phyloP scores from a whole-genome alignment of 495 filamentous ascomycete genomes.

The Achaetomiella virescens region DNA sequence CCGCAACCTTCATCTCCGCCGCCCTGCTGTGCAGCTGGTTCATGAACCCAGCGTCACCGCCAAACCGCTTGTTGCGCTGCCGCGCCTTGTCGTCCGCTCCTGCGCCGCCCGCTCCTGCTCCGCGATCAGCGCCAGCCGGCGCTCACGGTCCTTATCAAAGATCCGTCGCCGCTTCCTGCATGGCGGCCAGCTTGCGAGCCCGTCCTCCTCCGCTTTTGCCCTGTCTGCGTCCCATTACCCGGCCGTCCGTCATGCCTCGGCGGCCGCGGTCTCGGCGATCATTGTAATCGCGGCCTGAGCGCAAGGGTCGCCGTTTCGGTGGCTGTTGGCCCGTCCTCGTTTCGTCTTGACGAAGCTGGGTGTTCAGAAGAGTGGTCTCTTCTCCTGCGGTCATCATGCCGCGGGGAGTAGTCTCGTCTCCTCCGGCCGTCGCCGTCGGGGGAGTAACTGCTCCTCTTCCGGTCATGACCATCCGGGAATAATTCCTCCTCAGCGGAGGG shows the following conservation, averaged over 20 bases:
- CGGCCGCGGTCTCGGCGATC: conserved; percentile 12
- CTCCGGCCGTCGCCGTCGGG: conserved; percentile 12
- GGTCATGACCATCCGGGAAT: no score
- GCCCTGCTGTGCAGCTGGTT: conserved; percentile 53
- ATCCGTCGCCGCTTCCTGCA: conserved; percentile 78
- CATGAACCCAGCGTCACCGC: conserved; percentile 58
- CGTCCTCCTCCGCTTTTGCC: conserved; percentile 41
- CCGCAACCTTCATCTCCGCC: conserved; percentile 49
- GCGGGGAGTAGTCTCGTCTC: conserved; percentile 12
- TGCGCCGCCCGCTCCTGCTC: conserved; percentile 56
- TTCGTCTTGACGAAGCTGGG: neutral
- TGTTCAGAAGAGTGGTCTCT: neutral
- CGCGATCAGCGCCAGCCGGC: conserved; percentile 61
- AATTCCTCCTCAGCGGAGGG: conserved; percentile 20
- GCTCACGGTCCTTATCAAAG: conserved; percentile 69
- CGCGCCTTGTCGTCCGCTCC: conserved; percentile 59
- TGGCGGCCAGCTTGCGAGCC: conserved; percentile 69
- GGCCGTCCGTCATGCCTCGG: neutral
- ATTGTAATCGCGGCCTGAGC: conserved; percentile 26
- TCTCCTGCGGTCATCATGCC: conserved; percentile 6
- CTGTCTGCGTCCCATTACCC: conserved; percentile 8
- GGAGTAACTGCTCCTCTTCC: no score
- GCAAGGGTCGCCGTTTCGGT: conserved; percentile 22
- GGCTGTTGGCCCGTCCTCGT: conserved; percentile 7
- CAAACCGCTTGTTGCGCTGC: conserved; percentile 50